These are phyloP conservation scores for Boletus rubropictus DNA, from an alignment of 768 basidiomycete species.

Conservation along the genomic window DNA sequence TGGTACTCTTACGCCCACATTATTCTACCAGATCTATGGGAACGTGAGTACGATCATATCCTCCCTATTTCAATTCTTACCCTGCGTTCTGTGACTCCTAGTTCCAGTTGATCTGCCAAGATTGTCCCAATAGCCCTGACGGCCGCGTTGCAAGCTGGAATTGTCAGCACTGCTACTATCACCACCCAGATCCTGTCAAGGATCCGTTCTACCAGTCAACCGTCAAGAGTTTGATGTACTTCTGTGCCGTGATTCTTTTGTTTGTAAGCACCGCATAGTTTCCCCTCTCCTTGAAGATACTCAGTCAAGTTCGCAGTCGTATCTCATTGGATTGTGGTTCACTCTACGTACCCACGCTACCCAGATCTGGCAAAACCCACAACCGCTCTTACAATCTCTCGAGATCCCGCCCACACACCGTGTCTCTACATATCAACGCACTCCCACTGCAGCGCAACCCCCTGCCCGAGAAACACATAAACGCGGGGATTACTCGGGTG, in stretches of 20 bases:
- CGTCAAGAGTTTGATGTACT: conserved; percentile 93
- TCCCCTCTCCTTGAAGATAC: neutral
- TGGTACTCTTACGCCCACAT: conserved; percentile 86
- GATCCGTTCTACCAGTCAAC: conserved; percentile 97
- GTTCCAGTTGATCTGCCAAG: conserved; percentile 85
- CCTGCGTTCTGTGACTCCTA: conserved; percentile 29
- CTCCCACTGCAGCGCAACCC: conserved; percentile 17
- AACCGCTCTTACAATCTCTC: conserved; percentile 63
- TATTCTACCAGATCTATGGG: conserved; percentile 98
- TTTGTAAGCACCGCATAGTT: conserved; percentile 54
- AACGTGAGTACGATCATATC: conserved; percentile 57
- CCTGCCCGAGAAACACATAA: conserved; percentile 33
- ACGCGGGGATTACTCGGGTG: conserved; percentile 36
- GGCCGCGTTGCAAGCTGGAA: conserved; percentile 50
- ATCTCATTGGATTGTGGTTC: conserved; percentile 97
- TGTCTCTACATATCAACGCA: conserved; percentile 59
- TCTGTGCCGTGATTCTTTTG: conserved; percentile 84
- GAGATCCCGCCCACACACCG: conserved; percentile 54
- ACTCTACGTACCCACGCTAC: conserved; percentile 95
- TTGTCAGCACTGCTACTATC: conserved; percentile 91
- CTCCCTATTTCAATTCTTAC: conserved; percentile 1
- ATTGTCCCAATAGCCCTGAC: conserved; percentile 50
- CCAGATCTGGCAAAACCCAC: conserved; percentile 99
- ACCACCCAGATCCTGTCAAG: conserved; percentile 85
- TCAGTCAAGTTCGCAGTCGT: conserved; percentile 55